Evolutionary conservation across 192 early-diverging fungal genomes (phyloP).

Genomic region (Linnemannia elongata): DNA sequence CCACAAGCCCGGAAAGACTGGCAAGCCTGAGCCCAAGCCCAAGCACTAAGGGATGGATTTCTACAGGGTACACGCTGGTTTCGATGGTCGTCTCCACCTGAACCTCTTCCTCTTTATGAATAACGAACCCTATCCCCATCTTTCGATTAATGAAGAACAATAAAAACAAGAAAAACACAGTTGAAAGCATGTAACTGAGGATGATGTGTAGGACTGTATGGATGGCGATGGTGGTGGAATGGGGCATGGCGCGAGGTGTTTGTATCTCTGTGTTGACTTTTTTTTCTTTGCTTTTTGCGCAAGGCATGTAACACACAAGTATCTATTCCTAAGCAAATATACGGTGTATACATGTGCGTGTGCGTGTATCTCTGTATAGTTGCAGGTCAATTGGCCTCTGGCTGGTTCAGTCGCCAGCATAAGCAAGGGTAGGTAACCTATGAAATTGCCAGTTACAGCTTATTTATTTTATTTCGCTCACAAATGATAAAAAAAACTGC

Average conservation of each 20-base stretch:
- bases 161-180: background rate
- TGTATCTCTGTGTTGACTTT: background rate
- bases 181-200: background rate
- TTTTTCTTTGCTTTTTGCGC: background rate
- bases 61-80: too few species aligned
- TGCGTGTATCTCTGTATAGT: too few species aligned
- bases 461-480: too few species aligned
- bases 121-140: background rate
- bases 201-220: background rate
- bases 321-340: too few species aligned
- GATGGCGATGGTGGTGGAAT: background rate
- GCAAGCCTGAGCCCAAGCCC: background rate
- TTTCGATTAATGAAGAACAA: background rate
- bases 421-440: too few species aligned
- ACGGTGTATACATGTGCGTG: too few species aligned
- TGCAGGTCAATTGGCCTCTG: background rate
- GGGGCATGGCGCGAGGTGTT: background rate
- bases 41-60: background rate
- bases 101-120: background rate
- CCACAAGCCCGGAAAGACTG: constrained; percentile 8
- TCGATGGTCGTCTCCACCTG: background rate
- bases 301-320: too few species aligned
- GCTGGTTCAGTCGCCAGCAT: background rate
- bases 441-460: too few species aligned
- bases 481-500: too few species aligned